Evolutionary conservation across 1,284 basidiomycete genomes (phyloP).

Genomic region (Cutaneotrichosporon arboriforme): DNA sequence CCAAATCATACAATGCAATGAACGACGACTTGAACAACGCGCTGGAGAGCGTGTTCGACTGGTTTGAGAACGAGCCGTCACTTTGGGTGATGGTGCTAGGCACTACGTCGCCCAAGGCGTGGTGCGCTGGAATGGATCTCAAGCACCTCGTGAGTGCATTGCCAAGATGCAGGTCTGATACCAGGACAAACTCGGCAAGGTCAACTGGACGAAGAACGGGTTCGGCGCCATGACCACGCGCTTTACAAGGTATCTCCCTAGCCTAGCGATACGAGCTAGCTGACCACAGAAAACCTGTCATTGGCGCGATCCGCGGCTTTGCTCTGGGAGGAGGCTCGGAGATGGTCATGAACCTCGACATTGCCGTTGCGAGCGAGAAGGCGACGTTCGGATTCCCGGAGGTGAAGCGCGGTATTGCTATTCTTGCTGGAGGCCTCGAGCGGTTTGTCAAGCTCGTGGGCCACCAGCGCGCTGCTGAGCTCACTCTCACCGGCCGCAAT

Average conservation of each 20-base stretch:
- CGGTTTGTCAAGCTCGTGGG: conserved; percentile 16
- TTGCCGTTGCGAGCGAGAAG: conserved; percentile 11
- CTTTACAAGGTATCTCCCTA: conserved; percentile 9
- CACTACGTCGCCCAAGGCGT: conserved; percentile 11
- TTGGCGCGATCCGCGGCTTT: conserved; percentile 16
- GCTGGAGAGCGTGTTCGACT: conserved; percentile 13
- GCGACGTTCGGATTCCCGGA: conserved; percentile 17
- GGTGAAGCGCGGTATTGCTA: conserved; percentile 17
- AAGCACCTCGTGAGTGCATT: conserved; percentile 13
- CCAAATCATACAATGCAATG: conserved; percentile 19
- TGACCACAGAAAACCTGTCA: conserved; percentile 15
- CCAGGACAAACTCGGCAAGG: conserved; percentile 10
- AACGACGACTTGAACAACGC: conserved; percentile 10
- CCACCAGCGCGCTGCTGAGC: conserved; percentile 14
- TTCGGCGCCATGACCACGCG: conserved; percentile 15
- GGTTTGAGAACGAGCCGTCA: conserved; percentile 16
- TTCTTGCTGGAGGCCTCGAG: conserved; percentile 12
- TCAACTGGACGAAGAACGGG: conserved; percentile 5
- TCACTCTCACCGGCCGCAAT: conserved; percentile 14
- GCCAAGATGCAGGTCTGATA: not conserved
- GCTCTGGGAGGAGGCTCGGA: conserved; percentile 17
- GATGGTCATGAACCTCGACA: conserved; percentile 17
- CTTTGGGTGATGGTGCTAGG: conserved; percentile 15
- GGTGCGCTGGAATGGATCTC: conserved; percentile 19
- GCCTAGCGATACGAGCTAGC: not conserved